A percentile compares a stretch with the other conserved stretches of the same genome.
phyloP scores from a whole-genome alignment of 495 filamentous ascomycete species.

The Amniculicola lignicola region DNA sequence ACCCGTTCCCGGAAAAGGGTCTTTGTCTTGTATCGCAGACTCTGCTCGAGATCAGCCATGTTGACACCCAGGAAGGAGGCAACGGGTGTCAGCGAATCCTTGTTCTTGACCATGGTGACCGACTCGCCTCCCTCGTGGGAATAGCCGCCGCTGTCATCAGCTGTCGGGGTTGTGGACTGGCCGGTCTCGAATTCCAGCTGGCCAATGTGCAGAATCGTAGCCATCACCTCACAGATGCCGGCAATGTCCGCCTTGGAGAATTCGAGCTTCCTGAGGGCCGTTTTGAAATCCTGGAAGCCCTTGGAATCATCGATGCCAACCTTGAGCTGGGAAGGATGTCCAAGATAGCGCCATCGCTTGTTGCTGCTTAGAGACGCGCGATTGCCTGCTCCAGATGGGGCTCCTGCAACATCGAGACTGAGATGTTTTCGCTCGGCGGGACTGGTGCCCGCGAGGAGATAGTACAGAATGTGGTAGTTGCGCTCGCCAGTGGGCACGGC shows the following conservation, averaged over 20 bases:
- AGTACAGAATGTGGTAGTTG: conserved; percentile 95
- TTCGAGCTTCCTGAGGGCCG: conserved; percentile 85
- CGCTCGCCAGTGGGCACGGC: conserved; percentile 91
- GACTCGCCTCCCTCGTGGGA: conserved; percentile 90
- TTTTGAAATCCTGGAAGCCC: conserved; percentile 97
- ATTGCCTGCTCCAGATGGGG: conserved; percentile 45
- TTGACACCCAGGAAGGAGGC: conserved; percentile 89
- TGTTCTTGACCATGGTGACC: conserved; percentile 84
- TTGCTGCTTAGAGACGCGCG: conserved; percentile 54
- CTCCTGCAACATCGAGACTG: conserved; percentile 63
- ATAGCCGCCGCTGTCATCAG: conserved; percentile 92
- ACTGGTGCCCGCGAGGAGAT: conserved; percentile 88
- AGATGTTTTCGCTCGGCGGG: conserved; percentile 84
- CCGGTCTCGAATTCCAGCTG: conserved; percentile 86
- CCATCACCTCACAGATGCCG: conserved; percentile 91
- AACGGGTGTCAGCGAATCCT: conserved; percentile 78
- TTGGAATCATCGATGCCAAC: conserved; percentile 94
- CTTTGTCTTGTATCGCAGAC: conserved; percentile 91
- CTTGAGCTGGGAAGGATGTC: conserved; percentile 93
- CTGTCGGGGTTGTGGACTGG: conserved; percentile 70
- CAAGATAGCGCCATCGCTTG: conserved; percentile 91
- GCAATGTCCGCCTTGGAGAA: conserved; percentile 92
- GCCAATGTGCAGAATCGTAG: conserved; percentile 88
- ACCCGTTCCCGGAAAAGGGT: conserved; percentile 92
- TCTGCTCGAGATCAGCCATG: conserved; percentile 75